A percentile compares a stretch with the other conserved stretches of the same genome.
These are phyloP conservation scores for Allantophomopsis cytisporea DNA, from an alignment of 2,329 filamentous ascomycete species.

Conservation along the genomic window DNA sequence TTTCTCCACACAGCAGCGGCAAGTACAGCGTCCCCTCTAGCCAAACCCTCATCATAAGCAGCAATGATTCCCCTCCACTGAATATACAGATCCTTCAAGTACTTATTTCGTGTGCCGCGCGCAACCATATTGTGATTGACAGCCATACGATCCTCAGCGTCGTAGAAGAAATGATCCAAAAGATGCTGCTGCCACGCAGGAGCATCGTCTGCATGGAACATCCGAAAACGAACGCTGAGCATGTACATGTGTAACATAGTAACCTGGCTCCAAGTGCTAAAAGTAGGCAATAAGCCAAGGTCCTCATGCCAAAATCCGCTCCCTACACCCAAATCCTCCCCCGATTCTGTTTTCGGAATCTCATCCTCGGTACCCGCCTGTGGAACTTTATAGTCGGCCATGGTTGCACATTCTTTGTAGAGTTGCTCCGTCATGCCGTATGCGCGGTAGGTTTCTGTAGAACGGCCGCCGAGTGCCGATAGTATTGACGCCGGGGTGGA, in stretches of 20 bases:
- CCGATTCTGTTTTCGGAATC: conserved; percentile 59
- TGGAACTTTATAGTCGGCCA: conserved; percentile 67
- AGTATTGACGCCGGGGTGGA: too few relatives aligned
- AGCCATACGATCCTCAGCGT: conserved; percentile 74
- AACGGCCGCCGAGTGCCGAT: conserved; percentile 3
- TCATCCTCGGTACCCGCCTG: conserved; percentile 50
- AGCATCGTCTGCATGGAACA: conserved; percentile 56
- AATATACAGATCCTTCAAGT: conserved; percentile 78
- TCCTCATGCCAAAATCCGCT: conserved; percentile 73
- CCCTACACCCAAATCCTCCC: conserved; percentile 69
- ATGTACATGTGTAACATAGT: conserved; percentile 96
- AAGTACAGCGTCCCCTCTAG: conserved; percentile 63
- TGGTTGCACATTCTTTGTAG: conserved; percentile 59
- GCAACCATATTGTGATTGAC: conserved; percentile 59
- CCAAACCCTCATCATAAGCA: conserved; percentile 72
- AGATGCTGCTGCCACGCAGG: conserved; percentile 79
- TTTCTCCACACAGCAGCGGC: conserved; percentile 87
- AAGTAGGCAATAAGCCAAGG: conserved; percentile 70
- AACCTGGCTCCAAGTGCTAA: conserved; percentile 91
- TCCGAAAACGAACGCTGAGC: conserved; percentile 69
- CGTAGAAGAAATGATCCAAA: conserved; percentile 89
- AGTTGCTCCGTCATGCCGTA: conserved; percentile 68
- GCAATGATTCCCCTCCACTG: conserved; percentile 84
- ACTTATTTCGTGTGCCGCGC: conserved; percentile 44
- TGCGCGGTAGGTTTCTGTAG: conserved; percentile 59